These are phyloP conservation scores for Cryptococcus maquisensis DNA, from an alignment of 1,284 basidiomycete genomes.

Conservation along the genomic window DNA sequence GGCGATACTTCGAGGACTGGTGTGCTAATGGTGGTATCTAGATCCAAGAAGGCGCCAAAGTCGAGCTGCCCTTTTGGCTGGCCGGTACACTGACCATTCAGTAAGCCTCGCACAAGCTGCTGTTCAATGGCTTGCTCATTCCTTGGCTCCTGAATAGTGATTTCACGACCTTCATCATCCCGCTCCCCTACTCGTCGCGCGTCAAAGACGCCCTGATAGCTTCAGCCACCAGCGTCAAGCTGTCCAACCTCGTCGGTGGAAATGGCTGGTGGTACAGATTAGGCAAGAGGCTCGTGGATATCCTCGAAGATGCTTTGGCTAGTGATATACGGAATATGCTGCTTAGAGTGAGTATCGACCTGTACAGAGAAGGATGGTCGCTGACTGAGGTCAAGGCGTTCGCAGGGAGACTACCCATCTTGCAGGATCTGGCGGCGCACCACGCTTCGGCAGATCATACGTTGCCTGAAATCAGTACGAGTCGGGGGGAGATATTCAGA, in stretches of 20 bases:
- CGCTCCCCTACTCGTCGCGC: conserved; percentile 65
- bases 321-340: conserved; percentile 65
- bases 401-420: conserved; percentile 66
- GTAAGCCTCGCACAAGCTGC: no score
- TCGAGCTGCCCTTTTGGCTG: conserved; percentile 80
- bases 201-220: conserved; percentile 81
- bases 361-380: background rate
- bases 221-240: conserved; percentile 70
- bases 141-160: conserved; percentile 56
- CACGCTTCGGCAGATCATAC: conserved; percentile 62
- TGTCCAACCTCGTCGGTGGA: conserved; percentile 75
- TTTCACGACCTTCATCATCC: conserved; percentile 79
- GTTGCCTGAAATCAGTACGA: conserved; percentile 39
- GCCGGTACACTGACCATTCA: conserved; percentile 75
- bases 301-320: conserved; percentile 65
- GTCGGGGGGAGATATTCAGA: conserved; percentile 65
- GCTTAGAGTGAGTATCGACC: conserved; percentile 55
- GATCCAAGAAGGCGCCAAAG: conserved; percentile 69
- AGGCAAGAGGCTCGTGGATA: conserved; percentile 73
- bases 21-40: conserved; percentile 30
- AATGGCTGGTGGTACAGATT: conserved; percentile 86
- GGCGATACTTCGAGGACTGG: background rate
- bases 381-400: conserved; percentile 59
- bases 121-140: conserved; percentile 7
- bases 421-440: conserved; percentile 86